phyloP scores from a whole-genome alignment of 129 eudicot genomes.

The Smallanthus sonchifolius region DNA sequence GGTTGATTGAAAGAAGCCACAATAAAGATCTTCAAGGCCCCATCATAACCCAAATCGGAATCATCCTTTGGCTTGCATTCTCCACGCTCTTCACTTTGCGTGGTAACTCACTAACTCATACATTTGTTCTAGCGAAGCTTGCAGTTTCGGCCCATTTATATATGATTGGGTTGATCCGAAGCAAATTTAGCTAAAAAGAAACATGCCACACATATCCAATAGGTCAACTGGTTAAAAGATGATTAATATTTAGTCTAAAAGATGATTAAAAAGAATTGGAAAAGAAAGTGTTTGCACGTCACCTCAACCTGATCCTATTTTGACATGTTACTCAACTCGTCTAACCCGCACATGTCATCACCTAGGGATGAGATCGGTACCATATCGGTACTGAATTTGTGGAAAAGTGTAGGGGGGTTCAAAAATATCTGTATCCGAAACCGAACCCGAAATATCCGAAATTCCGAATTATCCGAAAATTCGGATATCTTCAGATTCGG shows the following conservation, averaged over 20 bases:
- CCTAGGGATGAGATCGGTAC: too few relatives aligned
- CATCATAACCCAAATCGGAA: conserved; percentile 20
- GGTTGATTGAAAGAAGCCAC: conserved; percentile 43
- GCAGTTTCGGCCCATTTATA: neutral
- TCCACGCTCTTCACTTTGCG: conserved; percentile 43
- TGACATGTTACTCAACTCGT: neutral
- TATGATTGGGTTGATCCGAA: neutral
- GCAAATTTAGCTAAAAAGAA: neutral
- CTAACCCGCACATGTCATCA: neutral
- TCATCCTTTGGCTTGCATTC: conserved; percentile 44
- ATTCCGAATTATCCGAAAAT: too few relatives aligned
- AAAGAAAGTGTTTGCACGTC: neutral
- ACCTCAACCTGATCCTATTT: neutral
- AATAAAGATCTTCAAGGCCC: conserved; percentile 15
- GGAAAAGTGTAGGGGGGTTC: too few relatives aligned
- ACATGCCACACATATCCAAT: neutral
- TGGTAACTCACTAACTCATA: conserved; percentile 19
- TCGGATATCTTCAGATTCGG: too few relatives aligned
- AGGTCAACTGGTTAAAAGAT: neutral
- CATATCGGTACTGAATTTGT: too few relatives aligned
- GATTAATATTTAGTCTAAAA: neutral
- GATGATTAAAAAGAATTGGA: neutral
- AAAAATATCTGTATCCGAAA: too few relatives aligned
- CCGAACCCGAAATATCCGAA: too few relatives aligned
- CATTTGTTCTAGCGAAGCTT: neutral